Percentiles rank a stretch among this genome's conserved stretches.
Conservation (phyloP, 2,329 filamentous ascomycete species). For the Diaporthe caulivora region DNA sequence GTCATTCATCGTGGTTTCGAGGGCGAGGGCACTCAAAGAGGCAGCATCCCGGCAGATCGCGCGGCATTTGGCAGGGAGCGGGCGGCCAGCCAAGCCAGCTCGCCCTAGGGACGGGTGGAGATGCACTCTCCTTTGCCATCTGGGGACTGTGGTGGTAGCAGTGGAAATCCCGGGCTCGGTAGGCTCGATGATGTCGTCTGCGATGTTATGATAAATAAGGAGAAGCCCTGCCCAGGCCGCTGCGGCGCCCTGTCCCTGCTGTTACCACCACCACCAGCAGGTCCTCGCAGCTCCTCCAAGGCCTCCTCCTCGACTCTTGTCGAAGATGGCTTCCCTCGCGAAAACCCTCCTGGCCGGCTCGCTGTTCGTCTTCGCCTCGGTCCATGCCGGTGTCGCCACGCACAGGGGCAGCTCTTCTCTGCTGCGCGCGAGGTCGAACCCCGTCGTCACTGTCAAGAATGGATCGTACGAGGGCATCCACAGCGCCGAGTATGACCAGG, state of each 20-base stretch:
- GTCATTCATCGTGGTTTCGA: background rate
- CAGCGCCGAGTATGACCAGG: constrained; percentile 55
- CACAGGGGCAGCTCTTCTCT: constrained; percentile 17
- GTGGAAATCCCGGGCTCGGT: background rate
- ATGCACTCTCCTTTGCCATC: background rate
- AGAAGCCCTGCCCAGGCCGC: background rate
- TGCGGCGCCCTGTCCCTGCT: background rate
- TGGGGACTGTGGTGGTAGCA: background rate
- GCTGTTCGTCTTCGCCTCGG: constrained; percentile 29
- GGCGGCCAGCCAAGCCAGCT: constrained; percentile 1
- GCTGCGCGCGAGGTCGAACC: constrained; percentile 3
- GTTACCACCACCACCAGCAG: background rate
- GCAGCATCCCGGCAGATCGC: constrained; percentile 14
- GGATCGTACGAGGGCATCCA: constrained; percentile 53
- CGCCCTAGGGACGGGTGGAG: background rate
- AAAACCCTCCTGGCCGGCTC: constrained; percentile 37
- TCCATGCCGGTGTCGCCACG: constrained; percentile 25
- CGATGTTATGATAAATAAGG: background rate
- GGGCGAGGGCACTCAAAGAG: background rate
- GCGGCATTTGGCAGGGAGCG: background rate
- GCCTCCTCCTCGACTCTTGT: constrained; percentile 1
- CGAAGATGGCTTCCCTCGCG: constrained; percentile 35
- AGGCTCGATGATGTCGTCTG: background rate
- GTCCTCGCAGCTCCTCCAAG: background rate
- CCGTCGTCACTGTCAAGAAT: constrained; percentile 45